Conservation (phyloP, 257 asterid genomes). For the Eucommia ulmoides region DNA sequence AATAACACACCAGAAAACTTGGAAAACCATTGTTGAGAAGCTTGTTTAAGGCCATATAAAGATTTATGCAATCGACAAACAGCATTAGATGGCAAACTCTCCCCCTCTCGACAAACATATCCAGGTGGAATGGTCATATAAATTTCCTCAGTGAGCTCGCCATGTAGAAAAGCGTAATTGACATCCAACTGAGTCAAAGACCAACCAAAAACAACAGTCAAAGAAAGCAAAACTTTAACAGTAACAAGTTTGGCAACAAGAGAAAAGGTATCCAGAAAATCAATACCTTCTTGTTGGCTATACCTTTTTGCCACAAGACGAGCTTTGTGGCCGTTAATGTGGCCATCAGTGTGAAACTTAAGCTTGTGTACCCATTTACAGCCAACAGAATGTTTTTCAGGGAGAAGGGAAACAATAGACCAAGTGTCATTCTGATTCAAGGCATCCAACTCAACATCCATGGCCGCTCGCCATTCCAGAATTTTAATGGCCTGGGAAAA, state of each 20-base stretch:
- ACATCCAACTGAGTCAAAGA: neutral
- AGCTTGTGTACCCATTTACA: neutral
- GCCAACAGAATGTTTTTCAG: neutral
- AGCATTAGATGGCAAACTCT: too few relatives aligned
- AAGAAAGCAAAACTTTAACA: neutral
- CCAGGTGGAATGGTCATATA: neutral
- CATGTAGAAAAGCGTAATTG: neutral
- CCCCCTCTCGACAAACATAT: neutral
- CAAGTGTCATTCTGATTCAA: neutral
- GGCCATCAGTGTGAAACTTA: neutral
- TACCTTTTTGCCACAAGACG: neutral
- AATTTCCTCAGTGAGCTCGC: neutral
- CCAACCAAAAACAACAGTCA: neutral
- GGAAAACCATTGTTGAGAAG: neutral
- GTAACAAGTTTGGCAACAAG: neutral
- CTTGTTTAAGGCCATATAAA: neutral
- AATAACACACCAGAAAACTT: too few relatives aligned
- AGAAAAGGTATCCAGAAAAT: neutral
- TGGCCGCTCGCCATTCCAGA: neutral
- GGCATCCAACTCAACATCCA: neutral
- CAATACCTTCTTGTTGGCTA: neutral
- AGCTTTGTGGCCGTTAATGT: neutral
- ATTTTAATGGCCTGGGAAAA: neutral
- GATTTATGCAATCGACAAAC: neutral
- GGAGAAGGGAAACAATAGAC: neutral